These are phyloP conservation scores for Tolypocladium endophyticum DNA, from an alignment of 2,329 filamentous ascomycete genomes.

Conservation along the genomic window DNA sequence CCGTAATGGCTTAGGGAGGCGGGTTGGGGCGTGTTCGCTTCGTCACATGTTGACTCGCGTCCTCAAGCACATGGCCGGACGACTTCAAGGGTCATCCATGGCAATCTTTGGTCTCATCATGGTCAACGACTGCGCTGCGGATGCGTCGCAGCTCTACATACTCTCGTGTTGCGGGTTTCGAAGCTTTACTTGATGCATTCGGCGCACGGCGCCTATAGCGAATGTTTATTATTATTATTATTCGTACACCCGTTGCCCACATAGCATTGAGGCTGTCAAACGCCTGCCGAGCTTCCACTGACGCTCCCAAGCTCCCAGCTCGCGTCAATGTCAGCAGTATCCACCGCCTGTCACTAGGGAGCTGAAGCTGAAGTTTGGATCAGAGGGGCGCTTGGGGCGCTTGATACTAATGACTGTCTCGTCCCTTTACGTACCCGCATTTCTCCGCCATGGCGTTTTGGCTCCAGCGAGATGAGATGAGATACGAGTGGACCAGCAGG, in stretches of 20 bases:
- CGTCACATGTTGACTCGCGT: background rate
- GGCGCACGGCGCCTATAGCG: background rate
- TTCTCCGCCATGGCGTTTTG: background rate
- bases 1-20: background rate
- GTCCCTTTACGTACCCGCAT: background rate
- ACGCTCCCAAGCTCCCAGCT: background rate
- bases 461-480: background rate
- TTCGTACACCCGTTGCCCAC: too few relatives aligned
- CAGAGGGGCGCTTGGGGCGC: background rate
- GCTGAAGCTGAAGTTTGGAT: background rate
- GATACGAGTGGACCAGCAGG: background rate
- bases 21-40: background rate
- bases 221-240: background rate
- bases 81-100: background rate
- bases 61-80: background rate
- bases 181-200: background rate
- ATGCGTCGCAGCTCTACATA: background rate
- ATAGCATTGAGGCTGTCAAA: background rate
- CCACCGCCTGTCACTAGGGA: background rate
- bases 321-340: background rate
- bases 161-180: background rate
- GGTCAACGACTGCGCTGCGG: background rate
- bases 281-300: background rate
- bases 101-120: background rate
- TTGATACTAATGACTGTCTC: background rate